phyloP scores from a whole-genome alignment of 257 asterid species.

The Plectranthus barbatus region DNA sequence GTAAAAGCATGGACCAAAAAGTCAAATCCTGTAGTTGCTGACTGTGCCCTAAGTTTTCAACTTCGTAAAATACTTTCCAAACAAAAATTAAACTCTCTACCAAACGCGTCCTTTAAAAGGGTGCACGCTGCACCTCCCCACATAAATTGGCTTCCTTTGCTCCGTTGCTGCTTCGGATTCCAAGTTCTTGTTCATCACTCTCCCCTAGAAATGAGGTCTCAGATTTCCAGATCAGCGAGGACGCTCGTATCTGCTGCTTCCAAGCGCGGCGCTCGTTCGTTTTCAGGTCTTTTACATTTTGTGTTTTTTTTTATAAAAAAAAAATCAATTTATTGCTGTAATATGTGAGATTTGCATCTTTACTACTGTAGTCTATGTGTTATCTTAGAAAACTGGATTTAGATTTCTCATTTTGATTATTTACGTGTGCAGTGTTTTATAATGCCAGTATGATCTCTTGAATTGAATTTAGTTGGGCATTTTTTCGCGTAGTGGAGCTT shows the following conservation, averaged over 20 bases:
- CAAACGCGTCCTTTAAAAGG: constrained; percentile 16
- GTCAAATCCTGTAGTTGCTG: neutral
- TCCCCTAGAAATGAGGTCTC: constrained; percentile 58
- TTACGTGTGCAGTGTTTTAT: neutral
- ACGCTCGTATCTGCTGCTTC: constrained; percentile 61
- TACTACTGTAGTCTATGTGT: neutral
- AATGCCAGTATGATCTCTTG: neutral
- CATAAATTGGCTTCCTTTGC: neutral
- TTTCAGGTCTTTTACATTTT: constrained; percentile 44
- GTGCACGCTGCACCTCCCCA: neutral
- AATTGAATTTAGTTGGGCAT: neutral
- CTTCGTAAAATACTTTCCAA: neutral
- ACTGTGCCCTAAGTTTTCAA: neutral
- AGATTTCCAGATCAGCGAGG: constrained; percentile 75
- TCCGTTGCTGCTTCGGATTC: neutral
- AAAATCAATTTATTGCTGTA: neutral
- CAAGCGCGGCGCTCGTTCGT: constrained; percentile 56
- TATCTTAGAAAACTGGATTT: neutral
- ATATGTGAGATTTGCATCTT: neutral
- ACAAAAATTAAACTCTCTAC: neutral
- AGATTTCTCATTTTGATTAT: neutral
- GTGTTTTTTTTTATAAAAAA: neutral
- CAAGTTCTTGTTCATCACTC: neutral
- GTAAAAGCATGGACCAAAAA: no score
- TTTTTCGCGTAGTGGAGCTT: neutral